These are phyloP conservation scores for Linnemannia exigua DNA, from an alignment of 192 early-diverging fungal genomes.

Conservation along the genomic window DNA sequence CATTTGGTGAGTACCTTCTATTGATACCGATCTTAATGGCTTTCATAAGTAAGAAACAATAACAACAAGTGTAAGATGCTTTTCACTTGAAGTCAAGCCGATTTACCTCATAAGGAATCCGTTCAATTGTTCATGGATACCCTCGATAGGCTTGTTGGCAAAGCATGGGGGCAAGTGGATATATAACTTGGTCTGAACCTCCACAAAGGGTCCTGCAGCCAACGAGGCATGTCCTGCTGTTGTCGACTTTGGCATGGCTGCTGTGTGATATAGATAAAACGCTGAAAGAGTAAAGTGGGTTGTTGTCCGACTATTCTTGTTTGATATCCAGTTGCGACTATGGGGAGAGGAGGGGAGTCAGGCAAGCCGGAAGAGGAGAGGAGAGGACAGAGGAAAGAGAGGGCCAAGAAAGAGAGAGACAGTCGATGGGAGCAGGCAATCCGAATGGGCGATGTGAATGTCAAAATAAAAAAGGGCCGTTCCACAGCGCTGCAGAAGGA, in stretches of 20 bases:
- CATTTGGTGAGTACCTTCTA: neutral
- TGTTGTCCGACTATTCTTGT: neutral
- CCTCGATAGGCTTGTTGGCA: constrained; percentile 65
- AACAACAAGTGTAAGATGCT: no score
- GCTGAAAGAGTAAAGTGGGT: neutral
- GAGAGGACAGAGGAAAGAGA: neutral
- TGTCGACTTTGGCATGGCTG: constrained; percentile 29
- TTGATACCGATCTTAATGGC: neutral
- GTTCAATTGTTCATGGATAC: constrained; percentile 75
- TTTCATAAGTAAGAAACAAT: no score
- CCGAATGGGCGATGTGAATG: constrained; percentile 7
- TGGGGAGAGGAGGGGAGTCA: neutral
- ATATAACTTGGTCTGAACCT: constrained; percentile 60
- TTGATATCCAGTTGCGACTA: neutral
- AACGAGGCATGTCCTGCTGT: neutral
- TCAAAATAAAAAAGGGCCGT: neutral
- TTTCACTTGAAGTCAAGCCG: constrained; percentile 3
- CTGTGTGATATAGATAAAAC: neutral
- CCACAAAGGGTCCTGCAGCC: constrained; percentile 35
- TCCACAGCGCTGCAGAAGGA: neutral
- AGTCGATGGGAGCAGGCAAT: neutral
- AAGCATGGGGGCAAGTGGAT: constrained; percentile 79
- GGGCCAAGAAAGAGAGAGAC: neutral
- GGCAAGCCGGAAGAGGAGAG: neutral
- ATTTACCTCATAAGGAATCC: constrained; percentile 78